These are phyloP conservation scores for Metschnikowia kofuensis DNA, from an alignment of 805 yeast species.

Conservation along the genomic window DNA sequence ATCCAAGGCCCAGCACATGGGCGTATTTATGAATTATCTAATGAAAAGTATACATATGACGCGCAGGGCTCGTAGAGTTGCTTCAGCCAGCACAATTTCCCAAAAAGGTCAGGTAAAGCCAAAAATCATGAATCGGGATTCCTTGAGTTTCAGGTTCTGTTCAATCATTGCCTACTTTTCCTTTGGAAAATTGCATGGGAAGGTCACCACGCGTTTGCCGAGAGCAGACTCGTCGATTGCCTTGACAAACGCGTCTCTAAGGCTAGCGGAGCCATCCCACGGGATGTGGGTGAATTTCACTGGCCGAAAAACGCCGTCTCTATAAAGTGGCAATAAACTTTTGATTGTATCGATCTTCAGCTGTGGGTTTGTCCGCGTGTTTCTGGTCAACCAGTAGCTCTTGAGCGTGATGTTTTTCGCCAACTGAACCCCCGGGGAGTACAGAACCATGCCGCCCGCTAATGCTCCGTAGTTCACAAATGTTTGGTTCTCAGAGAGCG, in stretches of 20 bases:
- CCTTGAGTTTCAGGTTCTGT: background rate
- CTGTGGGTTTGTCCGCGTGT: slow-evolving; percentile 44
- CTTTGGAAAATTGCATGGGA: slow-evolving; percentile 4
- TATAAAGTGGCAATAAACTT: slow-evolving; percentile 55
- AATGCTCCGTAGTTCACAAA: slow-evolving; percentile 30
- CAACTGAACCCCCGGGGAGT: slow-evolving; percentile 25
- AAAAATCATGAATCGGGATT: no score
- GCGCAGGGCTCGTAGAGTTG: no score
- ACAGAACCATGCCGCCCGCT: slow-evolving; percentile 18
- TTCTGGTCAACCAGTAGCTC: slow-evolving; percentile 33
- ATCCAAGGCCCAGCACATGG: no score
- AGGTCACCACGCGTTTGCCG: slow-evolving; percentile 14
- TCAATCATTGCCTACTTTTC: background rate
- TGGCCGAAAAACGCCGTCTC: slow-evolving; percentile 51
- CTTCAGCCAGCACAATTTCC: no score
- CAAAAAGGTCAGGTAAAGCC: no score
- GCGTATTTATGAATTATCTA: no score
- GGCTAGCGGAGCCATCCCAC: slow-evolving; percentile 18
- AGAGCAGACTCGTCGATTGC: slow-evolving; percentile 8
- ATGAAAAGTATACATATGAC: no score
- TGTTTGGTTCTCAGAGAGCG: slow-evolving; percentile 26
- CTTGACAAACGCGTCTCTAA: slow-evolving; percentile 10
- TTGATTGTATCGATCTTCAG: slow-evolving; percentile 54
- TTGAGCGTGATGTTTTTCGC: slow-evolving; percentile 28
- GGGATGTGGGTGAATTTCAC: slow-evolving; percentile 45